Evolutionary conservation across 164 flowering plant species (phyloP), one percentile per base, ranked within the genome.

Genomic region (Tetracentron sinense): DNA sequence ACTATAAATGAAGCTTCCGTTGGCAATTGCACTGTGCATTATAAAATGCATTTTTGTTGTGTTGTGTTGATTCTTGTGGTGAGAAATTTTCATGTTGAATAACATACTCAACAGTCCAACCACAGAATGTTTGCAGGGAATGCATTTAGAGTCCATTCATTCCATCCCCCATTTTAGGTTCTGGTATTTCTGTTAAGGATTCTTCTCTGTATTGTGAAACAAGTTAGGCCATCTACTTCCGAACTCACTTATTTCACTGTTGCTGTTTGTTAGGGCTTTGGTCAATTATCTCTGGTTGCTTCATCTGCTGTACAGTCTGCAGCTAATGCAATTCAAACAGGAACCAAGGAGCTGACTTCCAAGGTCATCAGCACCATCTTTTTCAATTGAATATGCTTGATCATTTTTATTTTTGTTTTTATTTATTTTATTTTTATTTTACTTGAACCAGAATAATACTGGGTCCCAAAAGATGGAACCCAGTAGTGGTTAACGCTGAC

Each of bases 291-390:
- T 52, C 28, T 58, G 42, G 75, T 35, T 21, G 75, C 75, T 31
- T 62, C 71, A 30, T 57, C 63, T 60, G 74, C 61, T 20, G 66
- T 66, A 38, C 66, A 65, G 53, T 71, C 74, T 72, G 75, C 75
- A 10, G 67, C 71, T 22, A 72, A 35, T 66, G 71, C 68, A 42
- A 55, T 72, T 50, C 66, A 71, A 60, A 57, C 69, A 35, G 62
- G 74, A 29, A 65, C 70, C 11, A 55, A 38, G 62, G 74, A 66
- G 42, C 30, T 71, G 7, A 56, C 69, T 52, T 62, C 69, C 56
- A 67, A 54, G 71, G 75, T 23, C n/a, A 47, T 23, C 3, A 27
- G 14, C n/a, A 26, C 31, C 23, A 17, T 59, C 31, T 23, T 16
- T 19, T 59, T 59, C 20, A n/a, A n/a, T n/a, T n/a, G n/a, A n/a